A percentile compares a stretch with the other conserved stretches of the same genome.
Evolutionary conservation across 78 protist genomes (phyloP).

Genomic region (Protostelium mycophagum): DNA sequence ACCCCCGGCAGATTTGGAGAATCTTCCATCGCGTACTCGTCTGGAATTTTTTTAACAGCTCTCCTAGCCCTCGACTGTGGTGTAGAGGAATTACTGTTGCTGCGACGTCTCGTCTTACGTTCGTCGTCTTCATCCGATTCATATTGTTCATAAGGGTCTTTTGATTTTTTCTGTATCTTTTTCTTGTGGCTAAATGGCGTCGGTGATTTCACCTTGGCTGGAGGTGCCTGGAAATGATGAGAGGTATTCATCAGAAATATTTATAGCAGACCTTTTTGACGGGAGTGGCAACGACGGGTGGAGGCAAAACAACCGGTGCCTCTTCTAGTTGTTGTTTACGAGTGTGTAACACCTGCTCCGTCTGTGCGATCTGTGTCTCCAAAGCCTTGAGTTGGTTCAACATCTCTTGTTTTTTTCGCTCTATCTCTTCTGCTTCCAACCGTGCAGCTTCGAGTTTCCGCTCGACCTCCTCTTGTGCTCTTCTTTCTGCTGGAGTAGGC

Average conservation of each 20-base stretch:
- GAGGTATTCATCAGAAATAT: neutral
- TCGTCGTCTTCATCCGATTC: neutral
- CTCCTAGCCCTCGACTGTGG: neutral
- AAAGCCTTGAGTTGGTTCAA: neutral
- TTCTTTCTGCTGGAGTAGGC: neutral
- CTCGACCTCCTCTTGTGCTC: too few species aligned
- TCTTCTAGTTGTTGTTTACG: neutral
- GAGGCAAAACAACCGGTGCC: neutral
- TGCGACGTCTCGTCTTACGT: neutral
- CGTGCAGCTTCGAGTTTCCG: neutral
- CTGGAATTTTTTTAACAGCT: neutral
- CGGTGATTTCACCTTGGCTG: neutral
- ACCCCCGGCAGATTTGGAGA: neutral
- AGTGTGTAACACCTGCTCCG: neutral
- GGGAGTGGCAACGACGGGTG: neutral
- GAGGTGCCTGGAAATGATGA: neutral
- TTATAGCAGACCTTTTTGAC: neutral
- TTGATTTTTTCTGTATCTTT: neutral
- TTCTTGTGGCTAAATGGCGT: neutral
- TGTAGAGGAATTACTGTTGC: neutral
- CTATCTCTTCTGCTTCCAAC: neutral
- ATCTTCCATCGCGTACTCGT: neutral
- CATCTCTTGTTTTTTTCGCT: neutral
- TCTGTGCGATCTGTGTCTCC: neutral
- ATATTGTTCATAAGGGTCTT: neutral